Conservation (phyloP, 352 stramenopile species). For the Globisporangium ultimum region DNA sequence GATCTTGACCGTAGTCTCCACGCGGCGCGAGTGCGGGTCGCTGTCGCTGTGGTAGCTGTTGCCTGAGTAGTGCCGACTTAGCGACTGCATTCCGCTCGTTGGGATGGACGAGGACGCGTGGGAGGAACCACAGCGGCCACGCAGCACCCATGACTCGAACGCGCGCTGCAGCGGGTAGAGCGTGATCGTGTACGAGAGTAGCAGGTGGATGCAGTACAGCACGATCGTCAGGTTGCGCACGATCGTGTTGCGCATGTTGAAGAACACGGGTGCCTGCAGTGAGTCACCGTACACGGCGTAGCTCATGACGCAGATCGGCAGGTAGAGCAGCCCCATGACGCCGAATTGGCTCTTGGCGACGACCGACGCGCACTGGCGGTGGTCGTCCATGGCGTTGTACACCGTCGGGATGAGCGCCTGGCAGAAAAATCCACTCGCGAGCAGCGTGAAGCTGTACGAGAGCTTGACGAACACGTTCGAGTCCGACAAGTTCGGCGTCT, state of each 20-base stretch:
- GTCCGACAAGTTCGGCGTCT: constrained; percentile 54
- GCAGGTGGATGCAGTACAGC: constrained; percentile 70
- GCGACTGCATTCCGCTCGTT: neutral
- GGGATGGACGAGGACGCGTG: constrained; percentile 9
- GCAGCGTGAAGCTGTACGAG: constrained; percentile 68
- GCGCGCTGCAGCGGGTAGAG: constrained; percentile 66
- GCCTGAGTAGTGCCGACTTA: constrained; percentile 2
- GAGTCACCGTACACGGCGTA: constrained; percentile 77
- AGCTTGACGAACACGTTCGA: constrained; percentile 55
- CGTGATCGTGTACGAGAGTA: constrained; percentile 69
- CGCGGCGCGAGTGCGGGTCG: constrained; percentile 8
- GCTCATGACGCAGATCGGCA: constrained; percentile 73
- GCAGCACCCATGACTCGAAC: constrained; percentile 53
- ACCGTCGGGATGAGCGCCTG: constrained; percentile 74
- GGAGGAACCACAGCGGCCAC: constrained; percentile 4
- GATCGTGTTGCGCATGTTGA: constrained; percentile 78
- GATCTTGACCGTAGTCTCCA: constrained; percentile 36
- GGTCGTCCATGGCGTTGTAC: constrained; percentile 70
- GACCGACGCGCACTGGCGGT: constrained; percentile 46
- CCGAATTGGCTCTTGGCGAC: constrained; percentile 48
- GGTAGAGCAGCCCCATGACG: constrained; percentile 52
- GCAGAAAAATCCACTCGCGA: constrained; percentile 62
- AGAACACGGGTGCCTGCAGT: constrained; percentile 73
- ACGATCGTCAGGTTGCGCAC: constrained; percentile 72
- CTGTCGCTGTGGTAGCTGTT: constrained; percentile 11